These are phyloP conservation scores for Blepharisma undulans DNA, from an alignment of 169 alveolate species.

Conservation along the genomic window DNA sequence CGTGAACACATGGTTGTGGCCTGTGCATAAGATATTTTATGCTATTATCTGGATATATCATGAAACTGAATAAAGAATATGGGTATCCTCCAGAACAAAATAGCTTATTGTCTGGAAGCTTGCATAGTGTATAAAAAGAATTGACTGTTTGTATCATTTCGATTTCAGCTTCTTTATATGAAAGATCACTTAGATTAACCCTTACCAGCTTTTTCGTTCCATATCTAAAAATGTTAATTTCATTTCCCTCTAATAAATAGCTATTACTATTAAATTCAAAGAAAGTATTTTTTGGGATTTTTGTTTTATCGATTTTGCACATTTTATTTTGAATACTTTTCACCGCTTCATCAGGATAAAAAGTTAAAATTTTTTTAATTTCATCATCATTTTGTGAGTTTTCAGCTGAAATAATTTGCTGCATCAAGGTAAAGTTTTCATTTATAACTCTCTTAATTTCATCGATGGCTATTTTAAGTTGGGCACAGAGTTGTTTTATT, in stretches of 20 bases:
- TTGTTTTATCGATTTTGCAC: neutral
- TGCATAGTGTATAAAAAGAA: neutral
- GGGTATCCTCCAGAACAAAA: neutral
- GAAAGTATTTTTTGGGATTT: too few species aligned
- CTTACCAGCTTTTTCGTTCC: neutral
- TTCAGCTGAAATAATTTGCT: neutral
- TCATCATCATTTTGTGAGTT: neutral
- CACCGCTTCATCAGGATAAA: neutral
- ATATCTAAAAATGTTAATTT: too few species aligned
- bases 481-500: neutral
- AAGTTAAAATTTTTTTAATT: too few species aligned
- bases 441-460: neutral
- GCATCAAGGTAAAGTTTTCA: neutral
- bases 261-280: neutral
- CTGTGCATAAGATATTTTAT: neutral
- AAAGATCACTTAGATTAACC: neutral
- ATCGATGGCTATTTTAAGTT: neutral
- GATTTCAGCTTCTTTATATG: neutral
- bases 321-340: too few species aligned
- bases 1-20: neutral
- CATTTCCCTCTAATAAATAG: neutral
- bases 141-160: neutral
- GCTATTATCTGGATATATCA: neutral
- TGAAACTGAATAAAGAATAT: neutral
- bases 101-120: neutral